Percentiles rank a stretch among this genome's conserved stretches.
Conservation (phyloP, 1,139 yeast species). For the Blastobotrys serpentis region DNA sequence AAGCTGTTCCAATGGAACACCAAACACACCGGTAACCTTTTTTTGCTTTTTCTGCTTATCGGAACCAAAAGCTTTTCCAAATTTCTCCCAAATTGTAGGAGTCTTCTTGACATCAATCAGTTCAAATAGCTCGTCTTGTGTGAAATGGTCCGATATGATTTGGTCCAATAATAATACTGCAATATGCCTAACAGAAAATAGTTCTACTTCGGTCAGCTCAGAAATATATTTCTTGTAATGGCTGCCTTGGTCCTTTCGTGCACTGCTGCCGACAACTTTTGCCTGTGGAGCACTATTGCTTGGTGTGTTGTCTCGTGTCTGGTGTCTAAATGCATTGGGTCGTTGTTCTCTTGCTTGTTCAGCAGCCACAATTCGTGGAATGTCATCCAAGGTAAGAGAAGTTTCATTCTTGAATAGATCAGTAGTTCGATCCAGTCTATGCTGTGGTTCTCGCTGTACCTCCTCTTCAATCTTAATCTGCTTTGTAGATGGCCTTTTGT, state of each 20-base stretch:
- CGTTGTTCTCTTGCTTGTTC: conserved; percentile 94
- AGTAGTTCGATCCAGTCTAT: conserved; percentile 51
- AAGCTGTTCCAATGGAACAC: conserved; percentile 68
- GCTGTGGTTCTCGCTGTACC: conserved; percentile 36
- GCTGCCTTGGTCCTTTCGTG: conserved; percentile 19
- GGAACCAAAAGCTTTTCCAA: conserved; percentile 45
- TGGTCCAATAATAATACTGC: conserved; percentile 61
- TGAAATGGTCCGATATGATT: conserved; percentile 40
- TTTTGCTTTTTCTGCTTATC: conserved; percentile 38
- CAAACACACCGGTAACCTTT: conserved; percentile 58
- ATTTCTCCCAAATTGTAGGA: conserved; percentile 67
- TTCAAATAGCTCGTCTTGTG: conserved; percentile 53
- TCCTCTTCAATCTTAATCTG: conserved; percentile 49
- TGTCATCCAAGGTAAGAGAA: conserved; percentile 88
- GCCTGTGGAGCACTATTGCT: conserved; percentile 26
- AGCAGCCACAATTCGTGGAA: conserved; percentile 94
- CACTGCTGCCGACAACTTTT: conserved; percentile 22
- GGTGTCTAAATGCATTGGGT: conserved; percentile 80
- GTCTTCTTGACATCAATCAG: conserved; percentile 58
- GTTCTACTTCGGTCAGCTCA: conserved; percentile 63
- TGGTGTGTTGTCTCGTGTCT: conserved; percentile 34
- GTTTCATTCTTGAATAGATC: conserved; percentile 76
- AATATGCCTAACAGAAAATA: conserved; percentile 61
- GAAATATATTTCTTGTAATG: conserved; percentile 56
- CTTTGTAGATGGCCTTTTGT: conserved; percentile 33